Percentiles rank a stretch among this genome's conserved stretches.
Conservation (phyloP, 306 rosid species). For the Luffa aegyptiaca region DNA sequence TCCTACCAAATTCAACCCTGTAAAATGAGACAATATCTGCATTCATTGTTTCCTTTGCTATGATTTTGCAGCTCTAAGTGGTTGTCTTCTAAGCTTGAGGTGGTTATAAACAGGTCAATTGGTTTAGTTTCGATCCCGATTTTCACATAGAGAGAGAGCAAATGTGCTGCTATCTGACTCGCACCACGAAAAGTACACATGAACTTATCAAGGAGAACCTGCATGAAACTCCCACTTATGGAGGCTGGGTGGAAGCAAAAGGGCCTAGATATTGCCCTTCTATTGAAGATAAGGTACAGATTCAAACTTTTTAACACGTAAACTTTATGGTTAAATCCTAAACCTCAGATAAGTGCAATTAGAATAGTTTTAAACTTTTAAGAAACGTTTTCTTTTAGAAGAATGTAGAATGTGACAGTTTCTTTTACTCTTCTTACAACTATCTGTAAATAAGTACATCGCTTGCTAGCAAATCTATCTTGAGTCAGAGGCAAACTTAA, state of each 20-base stretch:
- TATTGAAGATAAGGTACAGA: slow-evolving; percentile 86
- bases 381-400: background rate
- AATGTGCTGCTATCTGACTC: slow-evolving; percentile 95
- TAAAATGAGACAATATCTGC: background rate
- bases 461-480: background rate
- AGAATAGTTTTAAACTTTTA: background rate
- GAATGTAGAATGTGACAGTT: background rate
- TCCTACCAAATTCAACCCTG: background rate
- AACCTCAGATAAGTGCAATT: background rate
- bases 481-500: background rate
- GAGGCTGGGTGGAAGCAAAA: slow-evolving; percentile 98
- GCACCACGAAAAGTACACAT: slow-evolving; percentile 82
- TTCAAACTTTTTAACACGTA: background rate
- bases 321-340: background rate
- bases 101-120: slow-evolving; percentile 60
- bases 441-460: background rate
- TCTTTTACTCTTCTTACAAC: background rate
- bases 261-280: slow-evolving; percentile 99
- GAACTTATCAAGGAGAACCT: slow-evolving; percentile 81
- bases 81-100: slow-evolving; percentile 12
- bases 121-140: slow-evolving; percentile 97
- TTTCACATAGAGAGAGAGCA: slow-evolving; percentile 90
- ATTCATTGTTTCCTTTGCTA: background rate
- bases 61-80: slow-evolving; percentile 6
- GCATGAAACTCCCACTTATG: slow-evolving; percentile 96